A percentile compares a stretch with the other conserved stretches of the same genome.
These are phyloP conservation scores for Colletotrichum viniferum DNA, from an alignment of 2,329 filamentous ascomycete species.

Conservation along the genomic window DNA sequence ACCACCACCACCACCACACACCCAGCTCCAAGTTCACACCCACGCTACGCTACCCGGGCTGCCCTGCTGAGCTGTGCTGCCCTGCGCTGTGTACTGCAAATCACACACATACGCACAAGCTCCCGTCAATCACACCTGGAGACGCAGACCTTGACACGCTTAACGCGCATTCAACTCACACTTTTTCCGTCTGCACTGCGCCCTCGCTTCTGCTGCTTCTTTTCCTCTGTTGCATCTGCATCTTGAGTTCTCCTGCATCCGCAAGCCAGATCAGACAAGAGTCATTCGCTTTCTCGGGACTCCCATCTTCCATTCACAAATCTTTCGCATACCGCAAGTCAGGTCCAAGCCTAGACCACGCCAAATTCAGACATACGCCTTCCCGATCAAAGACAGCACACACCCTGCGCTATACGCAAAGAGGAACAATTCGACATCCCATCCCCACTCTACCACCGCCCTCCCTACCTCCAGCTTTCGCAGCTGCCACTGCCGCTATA, in stretches of 20 bases:
- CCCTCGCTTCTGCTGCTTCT: not conserved
- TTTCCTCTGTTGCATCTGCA: not conserved
- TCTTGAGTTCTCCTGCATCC: not conserved
- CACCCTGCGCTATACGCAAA: constrained; percentile 21
- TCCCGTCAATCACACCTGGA: not conserved
- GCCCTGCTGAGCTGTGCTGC: not conserved
- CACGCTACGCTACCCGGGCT: not conserved
- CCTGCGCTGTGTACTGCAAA: not conserved
- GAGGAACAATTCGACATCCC: constrained; percentile 14
- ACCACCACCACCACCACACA: not conserved
- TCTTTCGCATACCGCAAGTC: not conserved
- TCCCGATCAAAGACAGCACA: constrained; percentile 12
- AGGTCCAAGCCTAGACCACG: constrained; percentile 13
- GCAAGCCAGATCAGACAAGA: constrained; percentile 18
- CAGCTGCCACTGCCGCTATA: not conserved
- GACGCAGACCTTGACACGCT: not conserved
- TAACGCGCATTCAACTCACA: not conserved
- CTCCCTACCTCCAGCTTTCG: not conserved
- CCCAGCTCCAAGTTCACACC: not conserved
- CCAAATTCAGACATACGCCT: constrained; percentile 18
- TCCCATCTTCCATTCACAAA: not conserved
- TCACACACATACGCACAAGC: not conserved
- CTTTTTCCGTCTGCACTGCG: not conserved
- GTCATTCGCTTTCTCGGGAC: constrained; percentile 8
- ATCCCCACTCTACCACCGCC: constrained; percentile 9